Evolutionary conservation across 208 protist species (phyloP).

Genomic region (Leishmania arabica): DNA sequence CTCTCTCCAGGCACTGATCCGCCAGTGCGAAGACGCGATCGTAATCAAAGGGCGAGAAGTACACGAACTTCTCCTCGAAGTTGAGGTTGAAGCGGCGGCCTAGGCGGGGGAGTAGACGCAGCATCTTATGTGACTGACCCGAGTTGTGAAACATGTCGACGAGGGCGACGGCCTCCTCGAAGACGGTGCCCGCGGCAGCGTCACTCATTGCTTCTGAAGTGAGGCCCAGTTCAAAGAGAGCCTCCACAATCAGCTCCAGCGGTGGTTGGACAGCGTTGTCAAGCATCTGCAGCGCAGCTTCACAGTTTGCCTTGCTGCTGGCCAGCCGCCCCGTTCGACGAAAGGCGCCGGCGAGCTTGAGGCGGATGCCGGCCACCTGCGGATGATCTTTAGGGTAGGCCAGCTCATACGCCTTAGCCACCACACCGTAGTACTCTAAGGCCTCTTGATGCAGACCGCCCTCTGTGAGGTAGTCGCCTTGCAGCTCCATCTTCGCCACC

Average conservation of each 20-base stretch:
- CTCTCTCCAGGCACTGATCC: conserved; percentile 82
- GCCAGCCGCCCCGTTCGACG: conserved; percentile 70
- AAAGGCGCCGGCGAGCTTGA: conserved; percentile 83
- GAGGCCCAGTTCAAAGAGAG: conserved; percentile 78
- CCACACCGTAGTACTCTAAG: conserved; percentile 88
- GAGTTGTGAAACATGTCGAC: conserved; percentile 79
- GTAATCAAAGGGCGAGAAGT: conserved; percentile 90
- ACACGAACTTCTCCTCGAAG: conserved; percentile 89
- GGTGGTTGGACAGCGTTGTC: conserved; percentile 51
- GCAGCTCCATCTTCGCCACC: conserved; percentile 86
- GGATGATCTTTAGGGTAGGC: conserved; percentile 78
- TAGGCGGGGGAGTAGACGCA: conserved; percentile 81
- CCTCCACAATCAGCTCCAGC: conserved; percentile 86
- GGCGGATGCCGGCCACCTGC: conserved; percentile 63
- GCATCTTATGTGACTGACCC: conserved; percentile 86
- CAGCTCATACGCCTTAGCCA: conserved; percentile 82
- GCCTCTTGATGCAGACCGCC: conserved; percentile 86
- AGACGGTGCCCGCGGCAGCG: conserved; percentile 50
- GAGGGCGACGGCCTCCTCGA: conserved; percentile 77
- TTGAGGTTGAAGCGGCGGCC: conserved; percentile 87
- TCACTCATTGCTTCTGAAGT: conserved; percentile 57
- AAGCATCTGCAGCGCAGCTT: conserved; percentile 66
- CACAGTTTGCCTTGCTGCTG: conserved; percentile 67
- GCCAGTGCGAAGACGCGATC: conserved; percentile 85
- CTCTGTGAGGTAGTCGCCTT: conserved; percentile 86